These are phyloP conservation scores for Fragilariopsis cylindrus DNA, from an alignment of 108 stramenopile genomes.

Conservation along the genomic window DNA sequence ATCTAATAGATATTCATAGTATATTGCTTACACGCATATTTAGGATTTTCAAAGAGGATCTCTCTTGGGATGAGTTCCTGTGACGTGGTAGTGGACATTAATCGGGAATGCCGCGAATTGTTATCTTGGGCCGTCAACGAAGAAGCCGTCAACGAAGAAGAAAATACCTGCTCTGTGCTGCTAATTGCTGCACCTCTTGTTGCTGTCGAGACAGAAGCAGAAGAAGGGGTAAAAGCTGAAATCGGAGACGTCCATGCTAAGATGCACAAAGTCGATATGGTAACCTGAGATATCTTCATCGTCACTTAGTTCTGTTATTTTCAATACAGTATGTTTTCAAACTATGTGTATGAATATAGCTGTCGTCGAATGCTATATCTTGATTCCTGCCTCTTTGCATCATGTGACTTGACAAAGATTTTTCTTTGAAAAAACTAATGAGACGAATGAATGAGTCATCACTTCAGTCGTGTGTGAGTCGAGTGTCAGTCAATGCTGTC, in stretches of 20 bases:
- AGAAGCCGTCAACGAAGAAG: too few relatives aligned
- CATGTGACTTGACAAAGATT: too few relatives aligned
- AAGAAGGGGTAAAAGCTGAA: not conserved
- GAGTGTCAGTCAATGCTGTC: too few relatives aligned
- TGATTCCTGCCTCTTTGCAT: too few relatives aligned
- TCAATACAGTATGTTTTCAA: too few relatives aligned
- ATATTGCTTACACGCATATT: constrained; percentile 31
- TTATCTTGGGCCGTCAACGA: not conserved
- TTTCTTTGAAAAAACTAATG: too few relatives aligned
- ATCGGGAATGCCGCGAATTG: not conserved
- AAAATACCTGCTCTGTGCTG: not conserved
- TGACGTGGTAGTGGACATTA: constrained; percentile 22
- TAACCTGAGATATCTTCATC: not conserved
- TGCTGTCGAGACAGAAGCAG: not conserved
- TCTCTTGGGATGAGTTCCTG: constrained; percentile 31
- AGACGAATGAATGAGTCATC: too few relatives aligned
- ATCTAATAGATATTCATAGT: not conserved
- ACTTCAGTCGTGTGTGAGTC: too few relatives aligned
- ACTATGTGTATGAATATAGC: too few relatives aligned
- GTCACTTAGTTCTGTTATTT: not conserved
- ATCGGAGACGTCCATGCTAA: not conserved
- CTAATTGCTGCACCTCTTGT: not conserved
- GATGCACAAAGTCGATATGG: not conserved
- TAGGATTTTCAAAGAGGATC: constrained; percentile 62
- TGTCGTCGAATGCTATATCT: too few relatives aligned